Percentiles rank a stretch among this genome's conserved stretches.
These are phyloP conservation scores for Globisporangium sylvaticum DNA, from an alignment of 352 stramenopile species.

Conservation along the genomic window DNA sequence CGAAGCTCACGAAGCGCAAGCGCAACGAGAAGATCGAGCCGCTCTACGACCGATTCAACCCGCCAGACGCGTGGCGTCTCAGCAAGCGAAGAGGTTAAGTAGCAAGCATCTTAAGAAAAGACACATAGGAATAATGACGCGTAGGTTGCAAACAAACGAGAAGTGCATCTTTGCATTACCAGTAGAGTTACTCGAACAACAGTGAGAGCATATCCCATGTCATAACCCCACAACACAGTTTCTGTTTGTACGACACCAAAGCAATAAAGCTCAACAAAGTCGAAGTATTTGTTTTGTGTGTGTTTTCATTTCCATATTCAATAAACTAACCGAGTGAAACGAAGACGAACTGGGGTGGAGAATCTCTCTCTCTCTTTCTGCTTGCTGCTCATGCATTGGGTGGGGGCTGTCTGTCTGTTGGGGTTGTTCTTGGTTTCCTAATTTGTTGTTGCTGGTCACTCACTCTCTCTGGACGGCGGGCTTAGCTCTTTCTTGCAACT, in stretches of 20 bases:
- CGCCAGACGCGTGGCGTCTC: conserved; percentile 95
- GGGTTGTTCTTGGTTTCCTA: conserved; percentile 2
- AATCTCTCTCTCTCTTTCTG: not conserved
- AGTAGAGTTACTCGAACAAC: not conserved
- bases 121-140: not conserved
- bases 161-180: not conserved
- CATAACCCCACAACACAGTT: not conserved
- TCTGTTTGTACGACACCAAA: not conserved
- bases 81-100: conserved; percentile 92
- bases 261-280: not conserved
- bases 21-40: conserved; percentile 99
- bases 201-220: not conserved
- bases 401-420: not conserved
- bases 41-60: conserved; percentile 98
- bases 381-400: not conserved
- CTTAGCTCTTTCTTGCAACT: not conserved
- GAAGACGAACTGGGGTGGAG: conserved; percentile 16
- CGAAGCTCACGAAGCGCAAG: conserved; percentile 97
- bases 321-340: conserved; percentile 58
- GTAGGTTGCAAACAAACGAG: not conserved
- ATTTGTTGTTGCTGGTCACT: not conserved
- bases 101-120: not conserved
- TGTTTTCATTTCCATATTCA: conserved; percentile 48
- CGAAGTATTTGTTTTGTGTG: not conserved
- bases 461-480: not conserved